Base-by-base conservation (phyloP, 2,329 filamentous ascomycete genomes). In the Beauveria pseudobassiana region DNA sequence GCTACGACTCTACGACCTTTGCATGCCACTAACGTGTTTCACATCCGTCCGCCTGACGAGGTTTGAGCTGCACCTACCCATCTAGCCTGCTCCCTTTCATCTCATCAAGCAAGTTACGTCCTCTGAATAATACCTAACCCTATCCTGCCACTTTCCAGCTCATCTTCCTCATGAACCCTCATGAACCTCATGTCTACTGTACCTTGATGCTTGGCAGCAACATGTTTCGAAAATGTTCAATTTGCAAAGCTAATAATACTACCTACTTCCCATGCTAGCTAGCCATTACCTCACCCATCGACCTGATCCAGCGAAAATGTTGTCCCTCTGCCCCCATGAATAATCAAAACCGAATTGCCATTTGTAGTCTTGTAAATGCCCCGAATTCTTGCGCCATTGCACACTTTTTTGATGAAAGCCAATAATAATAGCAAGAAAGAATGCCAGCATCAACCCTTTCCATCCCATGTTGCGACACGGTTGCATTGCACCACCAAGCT, bases 1-100 rank as follows among this genome's bases (percentile, higher is more conserved):
- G 34, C 34, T 38, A 38, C 34, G 34, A 38, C 34, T 16, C 12
- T 38, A 38, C 34, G 34, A 38, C 34, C 34, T 16, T 14, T 38
- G 34, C 34, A 38, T 5, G 53, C 54, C 54, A 28, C 56, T 51
- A 59, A 59, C 24, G 56, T 38, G 56, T 59, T 59, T 59, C 56
- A 59, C 20, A 40, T 59, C 22, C 46, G 34, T 30, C 45, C 56
- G 56, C 56, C 45, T 59, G 56, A 59, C 56, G 12, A 43, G 10
- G 5, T 30, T 30, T 26, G 5, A 22, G 30, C n/a, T 20, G n/a
- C 34, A n/a, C 16, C 28, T 16, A 8, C 43, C 20, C 4, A 7
- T 7, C 4, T 43, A 22, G 24, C 43, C 18, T 42, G 42, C 16
- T 26, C 30, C 55, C 45, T 40, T 58, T 51, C 56, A 59, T 59